These are phyloP conservation scores for Triticum urartu DNA, from an alignment of 176 grass and related monocot species.

Conservation along the genomic window DNA sequence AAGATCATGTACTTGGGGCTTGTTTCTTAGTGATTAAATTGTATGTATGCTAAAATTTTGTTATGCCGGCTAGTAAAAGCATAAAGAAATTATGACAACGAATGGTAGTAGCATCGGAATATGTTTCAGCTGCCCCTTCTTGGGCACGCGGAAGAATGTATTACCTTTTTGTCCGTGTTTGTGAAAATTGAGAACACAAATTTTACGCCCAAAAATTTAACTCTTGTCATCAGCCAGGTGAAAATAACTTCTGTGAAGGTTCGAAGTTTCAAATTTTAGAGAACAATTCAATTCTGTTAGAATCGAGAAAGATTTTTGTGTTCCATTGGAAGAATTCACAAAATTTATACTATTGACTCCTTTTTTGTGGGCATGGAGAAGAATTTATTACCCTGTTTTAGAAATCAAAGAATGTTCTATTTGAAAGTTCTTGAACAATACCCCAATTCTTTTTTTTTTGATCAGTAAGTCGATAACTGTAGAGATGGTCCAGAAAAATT, in stretches of 20 bases:
- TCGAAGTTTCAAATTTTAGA: neutral
- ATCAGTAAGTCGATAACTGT: neutral
- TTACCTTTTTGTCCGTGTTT: neutral
- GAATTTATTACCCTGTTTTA: neutral
- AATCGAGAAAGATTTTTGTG: neutral
- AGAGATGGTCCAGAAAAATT: constrained; percentile 1
- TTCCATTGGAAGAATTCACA: no score
- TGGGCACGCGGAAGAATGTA: neutral
- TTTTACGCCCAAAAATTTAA: neutral
- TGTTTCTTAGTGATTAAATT: no score
- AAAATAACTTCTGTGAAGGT: neutral
- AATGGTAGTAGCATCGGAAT: no score
- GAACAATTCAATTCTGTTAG: neutral
- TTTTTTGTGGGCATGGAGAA: neutral
- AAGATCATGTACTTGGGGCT: no score
- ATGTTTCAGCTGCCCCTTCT: neutral
- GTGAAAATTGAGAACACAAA: neutral
- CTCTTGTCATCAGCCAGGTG: constrained; percentile 22
- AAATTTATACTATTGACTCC: neutral
- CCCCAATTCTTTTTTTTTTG: neutral
- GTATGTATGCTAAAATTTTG: no score
- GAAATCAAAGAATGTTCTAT: neutral
- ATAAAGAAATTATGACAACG: no score
- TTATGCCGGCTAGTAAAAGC: no score
- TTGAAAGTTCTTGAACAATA: neutral